Base-by-base conservation (phyloP, 345 rosid genomes). In the Crucihimalaya himalaica region DNA sequence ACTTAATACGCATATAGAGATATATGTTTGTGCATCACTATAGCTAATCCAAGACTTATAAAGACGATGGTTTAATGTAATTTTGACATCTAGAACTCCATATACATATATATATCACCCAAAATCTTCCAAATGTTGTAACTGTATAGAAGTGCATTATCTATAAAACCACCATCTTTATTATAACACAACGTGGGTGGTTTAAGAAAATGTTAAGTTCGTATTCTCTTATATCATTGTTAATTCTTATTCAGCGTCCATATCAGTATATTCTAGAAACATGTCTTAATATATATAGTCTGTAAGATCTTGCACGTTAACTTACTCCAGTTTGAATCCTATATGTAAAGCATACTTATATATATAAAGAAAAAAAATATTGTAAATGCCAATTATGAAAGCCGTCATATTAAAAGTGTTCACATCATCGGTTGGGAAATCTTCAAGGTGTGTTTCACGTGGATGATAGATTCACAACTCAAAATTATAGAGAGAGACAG, bases 361-460 rank as follows among this genome's bases (percentile, higher is more conserved):
- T 73, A 20, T 52, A 4, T 39, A 32, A n/a, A n/a, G n/a, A 34
- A 16, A 32, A 10, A 55, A 15, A 9, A 57, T 28, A 14, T 50
- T 28, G 54, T 29, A 42, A 56, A 60, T 50, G 34, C 9, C 68
- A 50, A 59, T 50, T 18, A 68, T 42, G 68, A 52, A 52, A 43
- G 63, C 63, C 70, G 66, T 52, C 65, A 43, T 45, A 57, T 12
- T 12, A 29, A 76, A 63, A 48, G 71, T 19, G 80, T 63, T 70
- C 71, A 63, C 76, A 70, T 70, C 31, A 62, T 76, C 19, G 9
- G 23, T 61, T 16, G 18, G 21, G 51, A 70, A 64, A 70, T 20
- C 28, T 70, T 70, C 55, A 40, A 55, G 32, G 39, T 77, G 80
- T 70, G 80, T 63, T 76, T 70, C 66, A 76, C 79, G 79, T 76